Percentiles rank a stretch among this genome's conserved stretches.
Conservation (phyloP, 78 protist species). For the Polysphondylium violaceum region DNA sequence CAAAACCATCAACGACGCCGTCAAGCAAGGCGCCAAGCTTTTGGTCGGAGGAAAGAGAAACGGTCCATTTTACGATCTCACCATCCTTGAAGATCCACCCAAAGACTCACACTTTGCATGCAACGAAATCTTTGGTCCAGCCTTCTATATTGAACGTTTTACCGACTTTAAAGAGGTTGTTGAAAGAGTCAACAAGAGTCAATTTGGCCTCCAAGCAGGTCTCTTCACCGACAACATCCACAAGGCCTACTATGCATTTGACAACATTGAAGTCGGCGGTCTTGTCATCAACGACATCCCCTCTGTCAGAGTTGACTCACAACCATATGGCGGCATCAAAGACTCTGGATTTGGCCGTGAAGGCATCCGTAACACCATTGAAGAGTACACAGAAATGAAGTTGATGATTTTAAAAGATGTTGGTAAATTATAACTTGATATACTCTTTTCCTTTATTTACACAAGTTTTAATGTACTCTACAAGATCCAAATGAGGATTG, state of each 20-base stretch:
- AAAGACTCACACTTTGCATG: conserved; percentile 7
- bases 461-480: too few relatives aligned
- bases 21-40: conserved; percentile 19
- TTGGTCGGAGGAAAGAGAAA: conserved; percentile 70
- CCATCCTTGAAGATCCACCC: conserved; percentile 76
- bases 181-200: conserved; percentile 60
- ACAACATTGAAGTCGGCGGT: conserved; percentile 87
- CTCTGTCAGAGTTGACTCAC: conserved; percentile 85
- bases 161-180: conserved; percentile 74
- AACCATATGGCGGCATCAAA: conserved; percentile 91
- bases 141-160: conserved; percentile 67
- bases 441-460: too few relatives aligned
- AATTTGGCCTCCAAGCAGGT: conserved; percentile 92
- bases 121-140: conserved; percentile 89
- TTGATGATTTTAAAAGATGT: conserved; percentile 86
- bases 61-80: conserved; percentile 49
- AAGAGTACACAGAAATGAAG: conserved; percentile 84
- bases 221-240: conserved; percentile 83
- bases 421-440: too few relatives aligned
- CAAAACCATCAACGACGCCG: conserved; percentile 48
- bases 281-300: conserved; percentile 89
- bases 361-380: conserved; percentile 86
- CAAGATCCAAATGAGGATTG: too few relatives aligned
- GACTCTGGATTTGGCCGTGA: conserved; percentile 89
- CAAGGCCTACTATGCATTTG: conserved; percentile 79